A percentile compares a stretch with the other conserved stretches of the same genome.
These are phyloP conservation scores for Solanum verrucosum DNA, from an alignment of 257 asterid genomes.

Conservation along the genomic window DNA sequence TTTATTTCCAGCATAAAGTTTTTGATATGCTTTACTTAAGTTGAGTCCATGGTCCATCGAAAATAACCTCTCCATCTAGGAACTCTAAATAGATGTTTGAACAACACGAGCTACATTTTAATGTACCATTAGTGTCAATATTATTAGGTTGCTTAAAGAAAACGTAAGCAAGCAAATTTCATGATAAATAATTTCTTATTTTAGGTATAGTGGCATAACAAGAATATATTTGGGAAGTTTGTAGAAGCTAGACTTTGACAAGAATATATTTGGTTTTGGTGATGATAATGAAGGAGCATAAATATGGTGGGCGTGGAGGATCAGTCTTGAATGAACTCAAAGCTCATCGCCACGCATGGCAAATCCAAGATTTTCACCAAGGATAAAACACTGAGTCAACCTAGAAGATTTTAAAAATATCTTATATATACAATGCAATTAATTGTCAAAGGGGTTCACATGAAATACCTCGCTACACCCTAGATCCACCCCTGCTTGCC, in stretches of 20 bases:
- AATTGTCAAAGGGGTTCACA: not conserved
- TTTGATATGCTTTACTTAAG: not conserved
- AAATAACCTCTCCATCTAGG: not conserved
- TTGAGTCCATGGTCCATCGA: not conserved
- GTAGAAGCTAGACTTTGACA: not conserved
- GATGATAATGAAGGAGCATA: not conserved
- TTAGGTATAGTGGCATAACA: not conserved
- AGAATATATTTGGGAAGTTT: not conserved
- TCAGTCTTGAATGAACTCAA: no score
- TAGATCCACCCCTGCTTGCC: not conserved
- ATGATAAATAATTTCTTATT: not conserved
- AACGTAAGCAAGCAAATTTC: not conserved
- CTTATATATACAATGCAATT: not conserved
- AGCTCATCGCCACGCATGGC: not conserved
- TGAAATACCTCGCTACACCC: not conserved
- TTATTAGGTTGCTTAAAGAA: not conserved
- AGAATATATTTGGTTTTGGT: not conserved
- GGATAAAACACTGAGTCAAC: not conserved
- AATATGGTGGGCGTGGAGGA: not conserved
- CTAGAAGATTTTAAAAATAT: not conserved
- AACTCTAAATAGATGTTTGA: not conserved
- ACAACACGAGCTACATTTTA: not conserved
- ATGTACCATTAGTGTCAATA: not conserved
- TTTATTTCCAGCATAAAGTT: not conserved
- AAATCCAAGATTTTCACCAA: not conserved